Percentiles rank a stretch among this genome's conserved stretches.
phyloP scores from a whole-genome alignment of 345 rosid genomes.

The Pugionium cornutum region DNA sequence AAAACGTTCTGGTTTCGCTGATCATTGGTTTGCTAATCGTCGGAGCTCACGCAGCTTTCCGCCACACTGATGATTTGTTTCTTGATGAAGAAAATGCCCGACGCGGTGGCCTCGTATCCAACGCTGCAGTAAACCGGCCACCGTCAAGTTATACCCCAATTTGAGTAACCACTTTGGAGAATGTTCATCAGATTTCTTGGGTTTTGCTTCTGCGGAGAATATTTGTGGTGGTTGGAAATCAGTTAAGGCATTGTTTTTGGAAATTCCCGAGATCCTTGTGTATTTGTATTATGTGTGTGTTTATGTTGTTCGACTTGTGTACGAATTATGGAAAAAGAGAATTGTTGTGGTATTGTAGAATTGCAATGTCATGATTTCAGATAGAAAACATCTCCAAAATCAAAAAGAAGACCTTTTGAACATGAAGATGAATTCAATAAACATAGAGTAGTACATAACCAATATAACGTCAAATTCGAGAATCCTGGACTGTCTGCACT shows the following conservation, averaged over 20 bases:
- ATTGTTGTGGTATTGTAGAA: not conserved
- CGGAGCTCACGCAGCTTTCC: slow-evolving; percentile 64
- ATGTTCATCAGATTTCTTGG: not conserved
- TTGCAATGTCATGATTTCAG: not conserved
- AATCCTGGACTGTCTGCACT: not conserved
- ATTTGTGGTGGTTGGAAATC: not conserved
- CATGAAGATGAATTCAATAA: too few species aligned
- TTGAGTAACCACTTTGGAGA: slow-evolving; percentile 28
- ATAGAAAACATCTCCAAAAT: too few species aligned
- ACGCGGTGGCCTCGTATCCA: slow-evolving; percentile 63
- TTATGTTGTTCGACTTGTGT: not conserved
- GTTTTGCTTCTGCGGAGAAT: not conserved
- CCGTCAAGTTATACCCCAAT: slow-evolving; percentile 56
- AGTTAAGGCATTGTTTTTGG: not conserved
- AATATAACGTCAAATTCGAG: not conserved
- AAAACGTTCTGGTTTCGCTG: slow-evolving; percentile 67
- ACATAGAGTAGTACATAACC: not conserved
- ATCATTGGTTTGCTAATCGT: slow-evolving; percentile 56
- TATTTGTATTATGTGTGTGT: not conserved
- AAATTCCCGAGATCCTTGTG: not conserved
- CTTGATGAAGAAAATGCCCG: slow-evolving; percentile 63
- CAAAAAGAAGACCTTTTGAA: too few species aligned
- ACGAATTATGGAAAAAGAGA: not conserved
- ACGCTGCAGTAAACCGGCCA: slow-evolving; percentile 56
- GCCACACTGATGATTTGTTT: slow-evolving; percentile 71